Evolutionary conservation across 208 protist genomes (phyloP).

Genomic region (Trypanosoma rangeli): DNA sequence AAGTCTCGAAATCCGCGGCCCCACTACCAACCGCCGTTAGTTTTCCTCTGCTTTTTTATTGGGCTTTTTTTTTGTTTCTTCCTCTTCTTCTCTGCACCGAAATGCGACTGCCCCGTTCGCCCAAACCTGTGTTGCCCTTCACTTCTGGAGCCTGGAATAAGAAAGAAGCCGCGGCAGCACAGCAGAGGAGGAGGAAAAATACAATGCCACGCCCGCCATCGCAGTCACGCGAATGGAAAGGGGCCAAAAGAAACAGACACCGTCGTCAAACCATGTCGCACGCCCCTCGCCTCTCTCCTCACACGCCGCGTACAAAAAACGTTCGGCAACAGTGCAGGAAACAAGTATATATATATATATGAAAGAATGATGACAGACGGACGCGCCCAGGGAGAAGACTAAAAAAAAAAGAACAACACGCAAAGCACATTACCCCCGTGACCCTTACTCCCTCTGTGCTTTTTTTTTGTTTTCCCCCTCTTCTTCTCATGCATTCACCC

Average conservation of each 20-base stretch:
- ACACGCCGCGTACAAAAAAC: not conserved
- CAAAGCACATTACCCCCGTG: not conserved
- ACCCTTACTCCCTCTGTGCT: not conserved
- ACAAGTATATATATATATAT: slow-evolving; percentile 11
- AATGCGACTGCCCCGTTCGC: not conserved
- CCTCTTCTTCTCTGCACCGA: not conserved
- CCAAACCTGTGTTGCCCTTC: not conserved
- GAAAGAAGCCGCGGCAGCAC: too few relatives aligned
- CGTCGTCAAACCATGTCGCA: not conserved
- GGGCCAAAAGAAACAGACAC: not conserved
- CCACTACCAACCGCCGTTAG: not conserved
- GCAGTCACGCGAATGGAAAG: not conserved
- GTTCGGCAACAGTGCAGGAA: not conserved
- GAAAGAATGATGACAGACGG: not conserved
- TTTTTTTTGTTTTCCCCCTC: not conserved
- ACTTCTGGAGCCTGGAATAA: not conserved
- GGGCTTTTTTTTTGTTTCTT: not conserved
- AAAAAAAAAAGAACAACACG: not conserved
- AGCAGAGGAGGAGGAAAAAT: not conserved
- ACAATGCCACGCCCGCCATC: not conserved
- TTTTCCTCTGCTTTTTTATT: not conserved
- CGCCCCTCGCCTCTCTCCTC: not conserved
- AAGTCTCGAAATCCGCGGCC: not conserved
- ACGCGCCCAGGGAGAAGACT: not conserved
- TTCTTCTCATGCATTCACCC: not conserved